These are phyloP conservation scores for Thermomyces lanuginosus DNA, from an alignment of 2,329 filamentous ascomycete genomes.

Conservation along the genomic window DNA sequence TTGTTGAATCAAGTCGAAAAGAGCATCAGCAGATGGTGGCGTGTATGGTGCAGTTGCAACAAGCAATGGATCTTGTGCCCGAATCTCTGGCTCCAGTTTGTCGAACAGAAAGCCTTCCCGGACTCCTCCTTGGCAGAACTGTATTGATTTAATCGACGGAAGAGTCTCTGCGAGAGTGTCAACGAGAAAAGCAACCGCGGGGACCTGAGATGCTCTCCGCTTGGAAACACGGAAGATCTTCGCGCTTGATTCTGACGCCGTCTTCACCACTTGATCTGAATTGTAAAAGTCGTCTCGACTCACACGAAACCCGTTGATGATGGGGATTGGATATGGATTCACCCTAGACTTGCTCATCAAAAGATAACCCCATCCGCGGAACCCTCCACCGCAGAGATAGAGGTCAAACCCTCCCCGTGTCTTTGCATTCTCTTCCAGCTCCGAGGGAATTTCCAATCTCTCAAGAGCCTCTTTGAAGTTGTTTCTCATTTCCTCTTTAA, in stretches of 20 bases:
- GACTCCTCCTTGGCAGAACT: conserved; percentile 78
- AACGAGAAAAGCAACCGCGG: conserved; percentile 68
- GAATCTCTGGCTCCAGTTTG: conserved; percentile 42
- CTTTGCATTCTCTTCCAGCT: conserved; percentile 30
- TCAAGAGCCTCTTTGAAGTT: conserved; percentile 46
- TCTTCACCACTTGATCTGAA: conserved; percentile 30
- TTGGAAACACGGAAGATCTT: conserved; percentile 59
- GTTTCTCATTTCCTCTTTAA: conserved; percentile 39
- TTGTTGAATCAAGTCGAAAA: conserved; percentile 34
- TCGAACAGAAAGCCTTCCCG: conserved; percentile 69
- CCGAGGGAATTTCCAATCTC: conserved; percentile 39
- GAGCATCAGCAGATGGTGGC: conserved; percentile 28
- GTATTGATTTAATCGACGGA: conserved; percentile 53
- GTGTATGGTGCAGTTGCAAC: conserved; percentile 42
- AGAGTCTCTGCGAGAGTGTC: conserved; percentile 54
- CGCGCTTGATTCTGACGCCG: conserved; percentile 19
- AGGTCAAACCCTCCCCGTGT: conserved; percentile 44
- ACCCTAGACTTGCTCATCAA: conserved; percentile 63
- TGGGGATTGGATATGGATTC: conserved; percentile 65
- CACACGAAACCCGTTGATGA: conserved; percentile 64
- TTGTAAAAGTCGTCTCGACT: conserved; percentile 44
- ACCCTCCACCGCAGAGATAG: conserved; percentile 79
- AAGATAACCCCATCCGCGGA: conserved; percentile 79
- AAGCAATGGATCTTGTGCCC: conserved; percentile 50
- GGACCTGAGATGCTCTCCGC: conserved; percentile 62